A percentile compares a stretch with the other conserved stretches of the same genome.
Evolutionary conservation across 306 rosid species (phyloP).

Genomic region (Oxytropis ochrocephala): DNA sequence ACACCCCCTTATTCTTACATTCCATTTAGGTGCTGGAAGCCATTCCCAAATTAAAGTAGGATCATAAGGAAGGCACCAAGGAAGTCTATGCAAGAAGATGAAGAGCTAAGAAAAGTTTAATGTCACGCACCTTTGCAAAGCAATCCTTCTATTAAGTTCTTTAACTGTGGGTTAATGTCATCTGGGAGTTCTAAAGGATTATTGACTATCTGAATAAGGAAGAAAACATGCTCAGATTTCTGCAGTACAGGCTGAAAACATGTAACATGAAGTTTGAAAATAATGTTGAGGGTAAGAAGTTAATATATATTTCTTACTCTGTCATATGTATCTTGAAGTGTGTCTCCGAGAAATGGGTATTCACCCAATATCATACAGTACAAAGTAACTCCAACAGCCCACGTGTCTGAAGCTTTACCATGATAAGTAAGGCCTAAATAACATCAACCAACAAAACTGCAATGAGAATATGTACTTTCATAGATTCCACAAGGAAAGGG

Average conservation of each 20-base stretch:
- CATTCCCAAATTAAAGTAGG: neutral
- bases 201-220: slow-evolving; percentile 68
- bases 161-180: slow-evolving; percentile 63
- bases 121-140: slow-evolving; percentile 69
- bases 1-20: too few species aligned
- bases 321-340: slow-evolving; percentile 95
- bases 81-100: neutral
- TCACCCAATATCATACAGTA: slow-evolving; percentile 87
- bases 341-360: slow-evolving; percentile 95
- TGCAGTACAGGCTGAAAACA: slow-evolving; percentile 7
- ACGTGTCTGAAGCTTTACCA: slow-evolving; percentile 91
- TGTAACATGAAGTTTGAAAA: neutral
- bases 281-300: neutral
- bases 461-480: slow-evolving; percentile 2
- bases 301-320: slow-evolving; percentile 38
- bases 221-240: slow-evolving; percentile 8
- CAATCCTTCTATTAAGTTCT: slow-evolving; percentile 75
- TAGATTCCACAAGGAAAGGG: neutral
- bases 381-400: slow-evolving; percentile 98
- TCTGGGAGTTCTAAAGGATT: slow-evolving; percentile 67
- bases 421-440: slow-evolving; percentile 68
- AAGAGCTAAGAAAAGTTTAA: neutral
- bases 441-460: slow-evolving; percentile 11
- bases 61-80: neutral
- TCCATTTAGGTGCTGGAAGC: too few species aligned